Evolutionary conservation across 2,329 filamentous ascomycete genomes (phyloP), one percentile per base, ranked within the genome.

Genomic region (Calonectria henricotiae): DNA sequence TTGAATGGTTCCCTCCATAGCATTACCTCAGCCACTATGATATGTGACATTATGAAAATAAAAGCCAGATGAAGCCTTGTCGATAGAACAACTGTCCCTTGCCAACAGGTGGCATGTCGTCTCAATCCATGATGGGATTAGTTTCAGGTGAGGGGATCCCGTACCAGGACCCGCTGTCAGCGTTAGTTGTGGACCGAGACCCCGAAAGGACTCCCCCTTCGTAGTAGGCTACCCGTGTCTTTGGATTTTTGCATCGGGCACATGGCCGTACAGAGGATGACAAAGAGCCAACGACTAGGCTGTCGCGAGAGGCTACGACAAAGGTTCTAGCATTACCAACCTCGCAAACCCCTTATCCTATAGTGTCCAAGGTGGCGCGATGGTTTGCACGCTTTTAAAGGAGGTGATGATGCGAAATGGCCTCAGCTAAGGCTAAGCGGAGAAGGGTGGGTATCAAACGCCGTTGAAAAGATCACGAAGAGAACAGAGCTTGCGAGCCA

Each of bases 141-240:
- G 67, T 69, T 69, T 69, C 67, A 69, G 67, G 62, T 69, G 54
- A 47, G 35, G 44, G 39, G 47, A 46, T 60, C 27, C 46, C 64
- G 20, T 62, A 15, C 46, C 39, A 41, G 58, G 55, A 44, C 54
- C 51, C 32, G 39, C 51, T n/a, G 43, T 51, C 43, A 51, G 37
- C 51, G 35, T 51, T 13, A 30, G 54, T 35, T 46, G 51, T 65
- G 39, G 67, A 23, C 54, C 62, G 12, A 39, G 41, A 55, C 46
- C 47, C 15, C 27, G 47, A 62, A 55, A 20, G n/a, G 60, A 49
- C 37, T 49, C 32, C 25, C 8, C 4, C 43, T 54, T 49, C 41
- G 30, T 12, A 17, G 37, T 37, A 61, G 27, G 13, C 15, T 32
- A 37, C 32, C 51, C 37, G 54, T 51, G 51, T 65, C 39, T 55